Conservation (phyloP, 2,329 filamentous ascomycete genomes). For the Blastomyces percursus region DNA sequence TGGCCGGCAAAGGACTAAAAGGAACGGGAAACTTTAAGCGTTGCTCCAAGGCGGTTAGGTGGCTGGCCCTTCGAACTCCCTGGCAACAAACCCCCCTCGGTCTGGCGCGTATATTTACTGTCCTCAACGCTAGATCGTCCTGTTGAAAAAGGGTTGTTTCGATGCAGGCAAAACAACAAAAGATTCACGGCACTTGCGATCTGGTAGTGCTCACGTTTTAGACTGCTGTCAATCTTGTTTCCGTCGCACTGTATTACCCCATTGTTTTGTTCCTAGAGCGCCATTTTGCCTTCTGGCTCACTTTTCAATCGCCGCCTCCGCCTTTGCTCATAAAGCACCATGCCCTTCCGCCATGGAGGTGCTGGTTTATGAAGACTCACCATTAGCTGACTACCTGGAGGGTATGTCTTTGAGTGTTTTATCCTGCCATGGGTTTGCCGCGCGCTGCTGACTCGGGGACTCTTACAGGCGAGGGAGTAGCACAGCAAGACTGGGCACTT, state of each 20-base stretch:
- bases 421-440: constrained; percentile 1
- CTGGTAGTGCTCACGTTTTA: background rate
- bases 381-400: constrained; percentile 80
- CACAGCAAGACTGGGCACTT: constrained; percentile 30
- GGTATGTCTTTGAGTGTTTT: constrained; percentile 43
- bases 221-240: background rate
- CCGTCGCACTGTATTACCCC: background rate
- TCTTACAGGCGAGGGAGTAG: constrained; percentile 36
- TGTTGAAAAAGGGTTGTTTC: background rate
- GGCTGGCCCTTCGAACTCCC: background rate
- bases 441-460: constrained; percentile 11
- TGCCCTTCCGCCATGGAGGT: constrained; percentile 58
- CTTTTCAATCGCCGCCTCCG: background rate
- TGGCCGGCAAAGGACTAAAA: background rate
- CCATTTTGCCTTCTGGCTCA: background rate
- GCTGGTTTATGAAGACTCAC: constrained; percentile 74
- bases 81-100: background rate
- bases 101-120: background rate
- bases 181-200: background rate
- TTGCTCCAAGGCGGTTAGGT: background rate
- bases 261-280: background rate
- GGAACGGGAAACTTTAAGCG: background rate
- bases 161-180: background rate
- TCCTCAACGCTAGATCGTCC: background rate
- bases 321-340: constrained; percentile 3